Evolutionary conservation across 495 filamentous ascomycete genomes (phyloP), one percentile per base, ranked within the genome.

Genomic region (Pseudomonodictys pantanalensis): DNA sequence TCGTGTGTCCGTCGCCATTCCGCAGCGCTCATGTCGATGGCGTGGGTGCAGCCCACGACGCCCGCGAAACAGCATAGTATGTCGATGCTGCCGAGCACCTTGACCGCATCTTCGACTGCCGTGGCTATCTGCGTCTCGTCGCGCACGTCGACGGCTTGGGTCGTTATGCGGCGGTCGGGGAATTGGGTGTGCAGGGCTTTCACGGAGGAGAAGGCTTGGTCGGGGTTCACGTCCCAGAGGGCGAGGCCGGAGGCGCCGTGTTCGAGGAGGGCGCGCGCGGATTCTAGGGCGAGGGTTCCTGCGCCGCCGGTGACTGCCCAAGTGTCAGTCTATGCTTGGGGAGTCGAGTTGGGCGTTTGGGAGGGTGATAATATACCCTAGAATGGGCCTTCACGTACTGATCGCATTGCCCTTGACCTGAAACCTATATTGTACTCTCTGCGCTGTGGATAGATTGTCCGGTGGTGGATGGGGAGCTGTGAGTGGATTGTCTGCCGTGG

Each of bases 11-110:
- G 75, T 5, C 79, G 75, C 81, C 82, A 91, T 45, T 83, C 74
- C 12, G 71, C 67, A 4, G 75, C 56, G 0, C 74, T 68, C 76
- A 84, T 82, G 11, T 83, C 78, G 3, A 85, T 60, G 0, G 85
- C 78, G 47, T 79, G 78, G 2, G 73, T 70, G 57, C 81, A 85
- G 38, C 77, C 78, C 1, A 88, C 86, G 3, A 90, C 76, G 32
- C 88, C 88, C 0, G 83, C 87, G 62, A 90, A 89, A 51, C 81
- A 83, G 58, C 82, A 72, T 4, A 90, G 71, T 38, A 80, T 79
- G 62, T 83, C 75, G 1, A 90, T 67, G 11, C 74, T 68, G 0
- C 83, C 84, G 0, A 88, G 71, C 0, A 70, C 30, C 9, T 58
- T 45, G 0, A 69, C 69, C 0, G 72, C 78, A 0, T 60, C 38